Evolutionary conservation across 2,329 filamentous ascomycete genomes (phyloP), one percentile per base, ranked within the genome.

Genomic region (Cladophialophora carrionii): DNA sequence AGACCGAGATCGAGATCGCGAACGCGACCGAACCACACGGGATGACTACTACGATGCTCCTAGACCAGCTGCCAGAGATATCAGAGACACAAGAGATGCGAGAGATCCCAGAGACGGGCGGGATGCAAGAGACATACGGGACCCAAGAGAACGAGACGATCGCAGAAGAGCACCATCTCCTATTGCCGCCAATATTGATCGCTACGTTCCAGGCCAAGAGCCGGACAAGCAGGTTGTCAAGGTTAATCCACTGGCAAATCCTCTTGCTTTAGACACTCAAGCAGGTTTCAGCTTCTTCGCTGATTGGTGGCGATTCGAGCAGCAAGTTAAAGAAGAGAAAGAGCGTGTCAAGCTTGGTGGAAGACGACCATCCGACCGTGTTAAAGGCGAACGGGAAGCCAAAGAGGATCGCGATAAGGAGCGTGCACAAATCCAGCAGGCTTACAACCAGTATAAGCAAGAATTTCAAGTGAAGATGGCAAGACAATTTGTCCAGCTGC

Each of bases 401-500:
- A 78, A 84, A 59, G 86, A 88, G 74, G 86, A 88, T 66, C 81
- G 85, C 3, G 85, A 87, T 17, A 85, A 84, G 64, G 86, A 89
- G 73, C 78, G 85, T 58, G 82, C 84, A 17, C 83, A 85, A 73
- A 89, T 89, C 10, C 87, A 89, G 67, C 81, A 82, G 24, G 86
- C 86, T 2, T 89, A 89, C 66, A 86, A 88, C 72, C 76, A 82
- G 48, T 89, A 89, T 79, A 89, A 89, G 74, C 83, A 85, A 71
- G 86, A 87, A 65, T 78, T 88, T 10, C 86, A 88, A 71, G 79
- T 87, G 41, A 84, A 85, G 70, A 94, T 96, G 89, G 93, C 95
- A 0, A 88, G 92, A 70, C 83, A 86, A 0, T 99, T 99, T 75
- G 95, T 99, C 49, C 87, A 89, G 57, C 90, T 92, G 72, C 95